Conservation (phyloP, 2,329 filamentous ascomycete genomes). For the Fusarium sp. region DNA sequence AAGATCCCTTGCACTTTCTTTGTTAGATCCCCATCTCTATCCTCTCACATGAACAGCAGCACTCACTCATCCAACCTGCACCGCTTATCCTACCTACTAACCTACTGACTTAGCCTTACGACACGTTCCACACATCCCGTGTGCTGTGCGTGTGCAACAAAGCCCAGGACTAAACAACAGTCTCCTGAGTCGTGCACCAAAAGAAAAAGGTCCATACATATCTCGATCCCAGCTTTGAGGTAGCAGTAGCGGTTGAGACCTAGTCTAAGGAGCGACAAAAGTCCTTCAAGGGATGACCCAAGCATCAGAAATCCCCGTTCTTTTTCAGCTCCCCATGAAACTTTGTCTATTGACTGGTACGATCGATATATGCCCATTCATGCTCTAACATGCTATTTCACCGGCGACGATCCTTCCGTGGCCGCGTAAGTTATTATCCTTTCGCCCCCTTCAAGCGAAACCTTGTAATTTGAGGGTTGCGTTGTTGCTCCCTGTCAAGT, state of each 20-base stretch:
- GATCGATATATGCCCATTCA: constrained; percentile 26
- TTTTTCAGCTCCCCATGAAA: constrained; percentile 10
- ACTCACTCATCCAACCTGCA: not conserved
- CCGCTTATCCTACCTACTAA: not conserved
- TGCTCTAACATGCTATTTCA: not conserved
- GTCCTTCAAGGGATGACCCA: constrained; percentile 7
- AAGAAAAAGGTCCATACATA: constrained; percentile 6
- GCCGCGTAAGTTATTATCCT: constrained; percentile 13
- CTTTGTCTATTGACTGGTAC: constrained; percentile 22
- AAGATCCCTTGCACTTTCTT: constrained; percentile 1
- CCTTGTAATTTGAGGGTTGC: constrained; percentile 18
- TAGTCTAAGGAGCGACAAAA: constrained; percentile 2
- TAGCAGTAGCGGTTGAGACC: not conserved
- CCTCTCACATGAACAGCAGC: constrained; percentile 5
- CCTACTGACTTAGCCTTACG: constrained; percentile 9
- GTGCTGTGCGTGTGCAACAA: constrained; percentile 1
- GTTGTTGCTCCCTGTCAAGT: constrained; percentile 10
- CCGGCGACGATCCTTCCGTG: constrained; percentile 10
- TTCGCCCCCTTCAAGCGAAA: constrained; percentile 18
- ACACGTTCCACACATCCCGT: constrained; percentile 24
- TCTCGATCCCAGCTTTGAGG: constrained; percentile 17
- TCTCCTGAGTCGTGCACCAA: constrained; percentile 20
- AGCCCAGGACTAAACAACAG: constrained; percentile 13
- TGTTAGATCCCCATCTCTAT: not conserved
- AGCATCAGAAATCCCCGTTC: constrained; percentile 3